phyloP scores from a whole-genome alignment of 805 yeast species.

The Nakazawaea peltata region DNA sequence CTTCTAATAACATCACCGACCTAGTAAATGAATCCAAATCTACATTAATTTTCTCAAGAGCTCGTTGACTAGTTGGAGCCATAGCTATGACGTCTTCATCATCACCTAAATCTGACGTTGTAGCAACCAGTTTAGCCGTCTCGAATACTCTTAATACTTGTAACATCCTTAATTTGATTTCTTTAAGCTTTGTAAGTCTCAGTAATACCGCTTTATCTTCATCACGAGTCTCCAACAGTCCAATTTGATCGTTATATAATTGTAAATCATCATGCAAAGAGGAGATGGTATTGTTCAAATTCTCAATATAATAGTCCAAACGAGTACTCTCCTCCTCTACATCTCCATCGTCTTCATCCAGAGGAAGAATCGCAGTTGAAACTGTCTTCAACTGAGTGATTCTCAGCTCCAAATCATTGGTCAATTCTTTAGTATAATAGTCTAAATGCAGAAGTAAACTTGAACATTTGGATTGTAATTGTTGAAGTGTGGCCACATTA shows the following conservation, averaged over 20 bases:
- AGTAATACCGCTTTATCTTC: constrained; percentile 18
- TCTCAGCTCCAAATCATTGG: constrained; percentile 43
- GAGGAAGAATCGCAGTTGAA: constrained; percentile 34
- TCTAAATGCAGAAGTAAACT: constrained; percentile 52
- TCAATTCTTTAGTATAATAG: constrained; percentile 51
- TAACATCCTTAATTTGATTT: constrained; percentile 35
- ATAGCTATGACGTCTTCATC: constrained; percentile 4
- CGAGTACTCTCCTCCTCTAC: constrained; percentile 32
- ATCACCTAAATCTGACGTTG: constrained; percentile 19
- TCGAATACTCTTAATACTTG: constrained; percentile 40
- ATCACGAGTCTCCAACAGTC: constrained; percentile 10
- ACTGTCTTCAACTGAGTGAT: constrained; percentile 40
- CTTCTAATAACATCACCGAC: constrained; percentile 36
- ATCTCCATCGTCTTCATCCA: constrained; percentile 3
- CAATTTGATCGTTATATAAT: constrained; percentile 21
- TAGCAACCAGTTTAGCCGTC: constrained; percentile 30
- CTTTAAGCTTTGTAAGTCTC: constrained; percentile 35
- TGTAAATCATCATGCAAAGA: constrained; percentile 43
- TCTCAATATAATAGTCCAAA: constrained; percentile 58
- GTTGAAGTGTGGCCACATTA: constrained; percentile 21
- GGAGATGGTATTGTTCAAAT: constrained; percentile 48
- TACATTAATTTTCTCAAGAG: constrained; percentile 11
- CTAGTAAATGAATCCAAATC: constrained; percentile 20
- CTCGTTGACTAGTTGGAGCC: constrained; percentile 6
- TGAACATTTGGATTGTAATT: constrained; percentile 40